Percentiles rank a stretch among this genome's conserved stretches.
These are phyloP conservation scores for Penicillium digitatum DNA, from an alignment of 2,329 filamentous ascomycete genomes.

Conservation along the genomic window DNA sequence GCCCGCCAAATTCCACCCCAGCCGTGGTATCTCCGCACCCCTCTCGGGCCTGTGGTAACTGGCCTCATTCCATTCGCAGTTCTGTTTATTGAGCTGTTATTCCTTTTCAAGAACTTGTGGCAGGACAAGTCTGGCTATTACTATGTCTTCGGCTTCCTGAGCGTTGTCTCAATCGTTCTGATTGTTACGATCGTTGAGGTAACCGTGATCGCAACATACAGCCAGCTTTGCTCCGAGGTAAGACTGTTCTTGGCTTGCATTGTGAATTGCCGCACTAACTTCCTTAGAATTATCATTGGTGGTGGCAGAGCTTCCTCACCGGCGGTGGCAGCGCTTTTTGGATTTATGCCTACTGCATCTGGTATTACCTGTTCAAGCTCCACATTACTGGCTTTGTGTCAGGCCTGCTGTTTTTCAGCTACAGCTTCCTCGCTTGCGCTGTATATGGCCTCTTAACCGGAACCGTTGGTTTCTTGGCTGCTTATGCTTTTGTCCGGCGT, in stretches of 20 bases:
- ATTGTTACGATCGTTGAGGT: constrained; percentile 76
- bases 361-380: constrained; percentile 77
- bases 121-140: constrained; percentile 90
- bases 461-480: constrained; percentile 78
- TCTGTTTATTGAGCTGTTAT: constrained; percentile 81
- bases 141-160: constrained; percentile 84
- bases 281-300: constrained; percentile 74
- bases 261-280: neutral
- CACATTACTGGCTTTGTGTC: constrained; percentile 78
- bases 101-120: constrained; percentile 83
- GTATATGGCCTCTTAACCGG: constrained; percentile 79
- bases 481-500: constrained; percentile 76
- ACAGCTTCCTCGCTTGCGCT: constrained; percentile 74
- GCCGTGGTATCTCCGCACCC: constrained; percentile 67
- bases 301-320: constrained; percentile 83
- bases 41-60: constrained; percentile 64
- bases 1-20: constrained; percentile 70
- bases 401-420: constrained; percentile 77
- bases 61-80: constrained; percentile 81
- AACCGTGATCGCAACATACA: constrained; percentile 76
- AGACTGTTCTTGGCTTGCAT: constrained; percentile 12
- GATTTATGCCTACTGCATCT: constrained; percentile 78
- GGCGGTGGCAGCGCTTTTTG: constrained; percentile 73
- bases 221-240: constrained; percentile 73
- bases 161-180: constrained; percentile 67